Conservation (phyloP, 306 rosid species). For the Rubus parviflorus region DNA sequence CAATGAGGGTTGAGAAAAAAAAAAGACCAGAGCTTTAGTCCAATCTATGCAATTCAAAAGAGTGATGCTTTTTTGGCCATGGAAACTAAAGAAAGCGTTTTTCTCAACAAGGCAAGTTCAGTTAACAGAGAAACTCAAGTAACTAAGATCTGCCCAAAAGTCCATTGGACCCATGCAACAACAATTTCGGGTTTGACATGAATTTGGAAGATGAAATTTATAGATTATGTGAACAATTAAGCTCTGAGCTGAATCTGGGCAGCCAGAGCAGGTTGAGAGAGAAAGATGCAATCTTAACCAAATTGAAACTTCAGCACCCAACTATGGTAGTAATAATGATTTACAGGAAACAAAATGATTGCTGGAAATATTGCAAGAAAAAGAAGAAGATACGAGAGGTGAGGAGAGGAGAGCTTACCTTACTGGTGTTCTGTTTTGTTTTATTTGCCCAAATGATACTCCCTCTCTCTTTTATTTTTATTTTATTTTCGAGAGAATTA, state of each 20-base stretch:
- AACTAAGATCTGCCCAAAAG: background rate
- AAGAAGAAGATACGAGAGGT: constrained; percentile 10
- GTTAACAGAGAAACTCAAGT: background rate
- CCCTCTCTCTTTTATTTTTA: constrained; percentile 10
- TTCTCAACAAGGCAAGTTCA: background rate
- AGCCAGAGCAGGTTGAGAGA: background rate
- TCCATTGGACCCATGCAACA: background rate
- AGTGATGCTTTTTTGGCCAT: background rate
- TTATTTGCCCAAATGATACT: constrained; percentile 2
- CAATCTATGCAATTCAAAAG: background rate
- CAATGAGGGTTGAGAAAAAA: background rate
- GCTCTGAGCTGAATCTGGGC: constrained; percentile 1
- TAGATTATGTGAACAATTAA: constrained; percentile 9
- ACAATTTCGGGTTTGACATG: background rate
- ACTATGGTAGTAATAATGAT: background rate
- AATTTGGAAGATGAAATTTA: constrained; percentile 3
- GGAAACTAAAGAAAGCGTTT: background rate
- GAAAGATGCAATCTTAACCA: background rate
- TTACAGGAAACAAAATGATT: background rate
- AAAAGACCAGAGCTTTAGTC: background rate
- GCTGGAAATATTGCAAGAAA: background rate
- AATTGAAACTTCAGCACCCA: background rate
- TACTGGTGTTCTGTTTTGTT: constrained; percentile 1
- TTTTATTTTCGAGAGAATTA: constrained; percentile 1
- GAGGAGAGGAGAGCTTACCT: constrained; percentile 12